A percentile compares a stretch with the other conserved stretches of the same genome.
Evolutionary conservation across 768 basidiomycete genomes (phyloP).

Genomic region (Lactarius indigo): DNA sequence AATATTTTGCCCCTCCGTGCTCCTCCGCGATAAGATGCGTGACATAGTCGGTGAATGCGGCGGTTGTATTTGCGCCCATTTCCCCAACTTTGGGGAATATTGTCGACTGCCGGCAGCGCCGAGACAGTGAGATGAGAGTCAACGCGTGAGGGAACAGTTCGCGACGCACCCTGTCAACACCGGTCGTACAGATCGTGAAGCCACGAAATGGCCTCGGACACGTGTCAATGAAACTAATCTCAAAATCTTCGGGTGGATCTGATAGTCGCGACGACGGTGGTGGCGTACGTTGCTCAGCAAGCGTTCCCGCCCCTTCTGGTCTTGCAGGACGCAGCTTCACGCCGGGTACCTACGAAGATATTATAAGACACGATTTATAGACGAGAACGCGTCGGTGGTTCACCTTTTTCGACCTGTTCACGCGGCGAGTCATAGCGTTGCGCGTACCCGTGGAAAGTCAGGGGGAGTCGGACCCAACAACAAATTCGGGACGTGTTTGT

Average conservation of each 20-base stretch:
- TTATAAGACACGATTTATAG: neutral
- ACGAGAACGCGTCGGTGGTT: neutral
- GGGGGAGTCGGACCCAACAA: neutral
- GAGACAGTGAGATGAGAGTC: neutral
- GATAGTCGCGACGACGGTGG: constrained; percentile 37
- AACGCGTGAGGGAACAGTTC: neutral
- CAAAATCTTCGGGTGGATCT: constrained; percentile 30
- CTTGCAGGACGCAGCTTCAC: constrained; percentile 74
- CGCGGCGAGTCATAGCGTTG: constrained; percentile 36
- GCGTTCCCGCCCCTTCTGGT: constrained; percentile 25
- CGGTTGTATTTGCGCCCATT: constrained; percentile 68
- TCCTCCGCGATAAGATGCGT: constrained; percentile 82
- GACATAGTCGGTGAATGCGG: constrained; percentile 78
- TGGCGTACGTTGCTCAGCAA: constrained; percentile 32
- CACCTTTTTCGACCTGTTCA: constrained; percentile 68
- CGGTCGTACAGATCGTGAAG: constrained; percentile 69
- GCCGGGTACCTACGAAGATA: constrained; percentile 60
- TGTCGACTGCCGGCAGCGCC: constrained; percentile 43
- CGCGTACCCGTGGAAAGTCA: neutral
- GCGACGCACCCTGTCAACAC: constrained; percentile 69
- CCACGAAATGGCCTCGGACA: constrained; percentile 65
- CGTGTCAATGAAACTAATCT: constrained; percentile 28
- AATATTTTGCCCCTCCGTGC: constrained; percentile 85
- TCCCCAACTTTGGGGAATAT: constrained; percentile 75
- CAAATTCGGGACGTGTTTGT: neutral